Conservation (phyloP, 1,139 yeast species). For the Yamadazyma trypodendri region DNA sequence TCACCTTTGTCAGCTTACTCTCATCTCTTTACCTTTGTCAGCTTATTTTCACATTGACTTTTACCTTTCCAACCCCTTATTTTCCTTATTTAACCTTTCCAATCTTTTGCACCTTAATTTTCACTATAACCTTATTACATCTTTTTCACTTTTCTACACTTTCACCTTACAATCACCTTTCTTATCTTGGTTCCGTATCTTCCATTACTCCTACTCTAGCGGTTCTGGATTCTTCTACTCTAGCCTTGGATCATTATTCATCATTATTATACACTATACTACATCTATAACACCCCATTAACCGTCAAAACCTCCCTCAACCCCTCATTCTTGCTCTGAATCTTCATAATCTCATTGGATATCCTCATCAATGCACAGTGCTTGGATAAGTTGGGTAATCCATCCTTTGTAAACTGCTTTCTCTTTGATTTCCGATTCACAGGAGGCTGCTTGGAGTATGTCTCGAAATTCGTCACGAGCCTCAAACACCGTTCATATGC, state of each 20-base stretch:
- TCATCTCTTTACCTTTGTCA: too few relatives aligned
- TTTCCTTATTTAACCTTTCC: too few relatives aligned
- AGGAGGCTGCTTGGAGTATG: slow-evolving; percentile 33
- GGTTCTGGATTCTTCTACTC: too few relatives aligned
- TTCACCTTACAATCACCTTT: too few relatives aligned
- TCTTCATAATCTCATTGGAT: slow-evolving; percentile 38
- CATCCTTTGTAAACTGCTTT: slow-evolving; percentile 44
- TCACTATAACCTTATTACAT: too few relatives aligned
- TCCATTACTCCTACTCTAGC: too few relatives aligned
- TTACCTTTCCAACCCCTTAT: too few relatives aligned
- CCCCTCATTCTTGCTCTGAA: slow-evolving; percentile 34
- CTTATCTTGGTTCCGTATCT: too few relatives aligned
- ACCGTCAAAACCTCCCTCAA: slow-evolving; percentile 19
- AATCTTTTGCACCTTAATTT: too few relatives aligned
- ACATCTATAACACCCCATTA: slow-evolving; percentile 5
- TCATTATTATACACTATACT: neutral
- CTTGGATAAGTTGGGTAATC: slow-evolving; percentile 48
- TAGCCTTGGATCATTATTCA: neutral
- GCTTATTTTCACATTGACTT: too few relatives aligned
- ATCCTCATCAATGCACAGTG: slow-evolving; percentile 46
- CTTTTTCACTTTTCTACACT: too few relatives aligned
- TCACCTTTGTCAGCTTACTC: too few relatives aligned
- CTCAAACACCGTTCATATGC: slow-evolving; percentile 55
- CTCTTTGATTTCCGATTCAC: slow-evolving; percentile 37
- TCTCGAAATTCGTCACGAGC: slow-evolving; percentile 41